Evolutionary conservation across 2,329 filamentous ascomycete species (phyloP).

Genomic region (Sporothrix curviconia): DNA sequence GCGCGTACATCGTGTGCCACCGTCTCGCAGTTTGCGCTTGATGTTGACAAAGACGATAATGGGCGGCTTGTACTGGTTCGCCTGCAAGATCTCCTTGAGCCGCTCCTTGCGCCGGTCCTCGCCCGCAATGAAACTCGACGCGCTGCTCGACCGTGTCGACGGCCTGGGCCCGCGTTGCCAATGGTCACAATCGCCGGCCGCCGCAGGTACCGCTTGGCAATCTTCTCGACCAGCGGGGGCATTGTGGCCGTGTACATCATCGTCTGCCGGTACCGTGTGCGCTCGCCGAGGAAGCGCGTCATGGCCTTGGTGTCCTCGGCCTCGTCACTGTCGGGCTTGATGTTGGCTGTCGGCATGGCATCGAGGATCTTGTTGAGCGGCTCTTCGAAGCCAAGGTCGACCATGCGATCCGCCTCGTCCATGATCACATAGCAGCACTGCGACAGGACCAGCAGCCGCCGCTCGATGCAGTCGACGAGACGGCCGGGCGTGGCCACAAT

Average conservation of each 20-base stretch:
- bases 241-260: constrained; percentile 99
- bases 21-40: constrained; percentile 95
- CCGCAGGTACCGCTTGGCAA: constrained; percentile 93
- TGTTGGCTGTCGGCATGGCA: constrained; percentile 83
- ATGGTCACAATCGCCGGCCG: constrained; percentile 92
- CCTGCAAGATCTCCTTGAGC: constrained; percentile 80
- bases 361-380: constrained; percentile 96
- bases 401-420: constrained; percentile 99
- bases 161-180: constrained; percentile 86
- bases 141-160: constrained; percentile 97
- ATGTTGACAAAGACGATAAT: constrained; percentile 99
- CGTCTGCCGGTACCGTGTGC: constrained; percentile 83
- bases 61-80: constrained; percentile 72
- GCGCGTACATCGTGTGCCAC: constrained; percentile 90
- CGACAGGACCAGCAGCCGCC: constrained; percentile 81
- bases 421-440: constrained; percentile 99
- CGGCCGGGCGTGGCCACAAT: constrained; percentile 97
- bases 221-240: constrained; percentile 85
- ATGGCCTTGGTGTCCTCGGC: constrained; percentile 84
- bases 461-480: constrained; percentile 93
- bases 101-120: constrained; percentile 97
- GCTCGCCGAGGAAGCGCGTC: constrained; percentile 67
- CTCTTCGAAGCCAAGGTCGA: constrained; percentile 96
- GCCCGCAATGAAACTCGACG: constrained; percentile 79
- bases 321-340: constrained; percentile 89